phyloP scores from a whole-genome alignment of 805 yeast genomes.

The Yamadazyma takamatsuzukensis region DNA sequence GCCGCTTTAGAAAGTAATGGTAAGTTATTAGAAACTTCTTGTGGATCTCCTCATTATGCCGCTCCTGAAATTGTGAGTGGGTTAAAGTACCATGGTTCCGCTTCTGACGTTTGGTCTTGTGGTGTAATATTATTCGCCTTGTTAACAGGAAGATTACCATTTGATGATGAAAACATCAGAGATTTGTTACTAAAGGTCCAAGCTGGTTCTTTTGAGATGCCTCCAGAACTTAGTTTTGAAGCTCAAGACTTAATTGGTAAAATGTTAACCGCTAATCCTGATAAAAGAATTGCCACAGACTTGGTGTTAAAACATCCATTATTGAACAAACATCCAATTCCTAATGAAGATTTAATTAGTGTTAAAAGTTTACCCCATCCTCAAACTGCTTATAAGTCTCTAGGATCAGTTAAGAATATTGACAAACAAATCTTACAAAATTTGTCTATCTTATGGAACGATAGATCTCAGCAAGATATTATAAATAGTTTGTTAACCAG shows the following conservation, averaged over 20 bases:
- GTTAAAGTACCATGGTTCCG: constrained; percentile 74
- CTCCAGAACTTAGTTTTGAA: constrained; percentile 55
- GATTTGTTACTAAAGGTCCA: constrained; percentile 70
- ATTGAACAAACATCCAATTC: constrained; percentile 47
- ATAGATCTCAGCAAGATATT: constrained; percentile 42
- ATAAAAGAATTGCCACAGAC: constrained; percentile 63
- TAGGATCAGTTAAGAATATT: constrained; percentile 44
- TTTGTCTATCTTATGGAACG: constrained; percentile 57
- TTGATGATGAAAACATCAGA: constrained; percentile 78
- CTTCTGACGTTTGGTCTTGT: constrained; percentile 87
- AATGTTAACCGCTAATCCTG: constrained; percentile 71
- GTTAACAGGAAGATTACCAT: constrained; percentile 77
- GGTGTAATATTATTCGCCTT: constrained; percentile 79
- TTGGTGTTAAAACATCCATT: constrained; percentile 61
- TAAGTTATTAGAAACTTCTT: constrained; percentile 69
- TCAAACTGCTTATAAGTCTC: constrained; percentile 48
- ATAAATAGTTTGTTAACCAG: constrained; percentile 30
- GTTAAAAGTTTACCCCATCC: constrained; percentile 52
- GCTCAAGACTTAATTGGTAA: constrained; percentile 63
- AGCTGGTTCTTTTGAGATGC: constrained; percentile 72
- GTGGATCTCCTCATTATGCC: constrained; percentile 88
- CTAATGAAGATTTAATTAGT: constrained; percentile 42
- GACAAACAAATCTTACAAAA: constrained; percentile 53
- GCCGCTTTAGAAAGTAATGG: constrained; percentile 78
- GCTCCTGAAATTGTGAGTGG: constrained; percentile 86